These are phyloP conservation scores for Daldinia sp. DNA, from an alignment of 2,329 filamentous ascomycete genomes.

Conservation along the genomic window DNA sequence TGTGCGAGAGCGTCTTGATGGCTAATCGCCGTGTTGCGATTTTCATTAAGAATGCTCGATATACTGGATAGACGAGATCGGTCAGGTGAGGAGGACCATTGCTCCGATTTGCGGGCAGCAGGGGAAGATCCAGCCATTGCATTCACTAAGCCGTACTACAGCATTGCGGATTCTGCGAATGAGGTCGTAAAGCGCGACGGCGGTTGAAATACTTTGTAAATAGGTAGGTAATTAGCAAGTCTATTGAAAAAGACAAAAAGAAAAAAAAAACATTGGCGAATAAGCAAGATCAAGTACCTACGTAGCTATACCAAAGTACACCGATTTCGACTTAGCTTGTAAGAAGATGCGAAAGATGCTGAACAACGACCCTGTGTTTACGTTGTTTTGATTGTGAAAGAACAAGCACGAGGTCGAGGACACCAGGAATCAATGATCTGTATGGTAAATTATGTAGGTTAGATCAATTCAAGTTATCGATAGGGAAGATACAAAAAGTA, in stretches of 20 bases:
- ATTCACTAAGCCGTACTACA: constrained; percentile 22
- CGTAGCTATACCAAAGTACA: neutral
- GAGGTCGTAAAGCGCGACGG: neutral
- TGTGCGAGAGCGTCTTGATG: constrained; percentile 72
- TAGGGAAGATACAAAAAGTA: constrained; percentile 1
- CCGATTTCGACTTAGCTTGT: neutral
- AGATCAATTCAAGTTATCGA: constrained; percentile 25
- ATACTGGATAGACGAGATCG: constrained; percentile 62
- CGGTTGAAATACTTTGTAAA: constrained; percentile 4
- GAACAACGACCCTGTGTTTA: neutral
- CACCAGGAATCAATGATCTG: constrained; percentile 12
- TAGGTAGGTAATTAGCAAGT: neutral
- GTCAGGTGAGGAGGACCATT: constrained; percentile 52
- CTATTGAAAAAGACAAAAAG: too few relatives aligned
- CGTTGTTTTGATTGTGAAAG: neutral
- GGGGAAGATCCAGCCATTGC: constrained; percentile 57
- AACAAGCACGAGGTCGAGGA: constrained; percentile 13
- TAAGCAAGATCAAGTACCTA: neutral
- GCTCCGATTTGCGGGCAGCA: constrained; percentile 47
- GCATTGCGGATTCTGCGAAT: constrained; percentile 32
- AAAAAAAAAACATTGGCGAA: neutral
- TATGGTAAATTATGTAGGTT: constrained; percentile 12
- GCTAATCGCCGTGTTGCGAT: constrained; percentile 67
- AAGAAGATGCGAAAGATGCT: neutral
- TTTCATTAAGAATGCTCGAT: constrained; percentile 67